These are phyloP conservation scores for Talaromyces sp. DNA, from an alignment of 2,329 filamentous ascomycete genomes.

Conservation along the genomic window DNA sequence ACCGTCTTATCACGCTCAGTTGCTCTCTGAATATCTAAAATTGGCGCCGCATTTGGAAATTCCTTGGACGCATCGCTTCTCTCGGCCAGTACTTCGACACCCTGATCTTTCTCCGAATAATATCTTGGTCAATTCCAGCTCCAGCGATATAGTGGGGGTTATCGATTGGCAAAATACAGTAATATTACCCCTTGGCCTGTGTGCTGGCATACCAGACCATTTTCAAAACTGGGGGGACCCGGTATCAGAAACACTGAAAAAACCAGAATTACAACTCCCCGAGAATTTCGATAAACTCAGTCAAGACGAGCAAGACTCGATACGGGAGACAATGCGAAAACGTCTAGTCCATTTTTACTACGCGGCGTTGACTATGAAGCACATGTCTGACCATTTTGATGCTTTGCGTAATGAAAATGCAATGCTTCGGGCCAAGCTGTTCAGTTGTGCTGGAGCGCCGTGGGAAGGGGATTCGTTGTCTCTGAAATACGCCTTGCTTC, in stretches of 20 bases:
- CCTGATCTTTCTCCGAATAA: conserved; percentile 27
- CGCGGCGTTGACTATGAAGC: conserved; percentile 20
- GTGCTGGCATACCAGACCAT: conserved; percentile 26
- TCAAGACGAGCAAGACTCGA: conserved; percentile 17
- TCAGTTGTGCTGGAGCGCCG: conserved; percentile 17
- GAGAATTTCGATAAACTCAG: conserved; percentile 19
- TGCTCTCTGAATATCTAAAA: conserved; percentile 13
- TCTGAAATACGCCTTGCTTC: conserved; percentile 20
- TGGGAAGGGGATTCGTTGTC: conserved; percentile 27
- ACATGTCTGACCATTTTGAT: conserved; percentile 21
- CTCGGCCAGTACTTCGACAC: conserved; percentile 21
- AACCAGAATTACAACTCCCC: conserved; percentile 18
- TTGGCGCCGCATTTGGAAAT: conserved; percentile 16
- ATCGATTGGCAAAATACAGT: conserved; percentile 29
- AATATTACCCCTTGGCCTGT: conserved; percentile 25
- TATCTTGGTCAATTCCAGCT: conserved; percentile 22
- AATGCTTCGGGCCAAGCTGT: conserved; percentile 23
- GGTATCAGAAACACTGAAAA: conserved; percentile 21
- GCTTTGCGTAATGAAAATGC: conserved; percentile 15
- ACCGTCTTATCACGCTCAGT: conserved; percentile 6
- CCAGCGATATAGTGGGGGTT: conserved; percentile 22
- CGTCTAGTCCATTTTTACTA: conserved; percentile 24
- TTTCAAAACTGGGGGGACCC: conserved; percentile 33
- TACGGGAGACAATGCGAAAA: conserved; percentile 19
- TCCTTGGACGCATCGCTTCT: conserved; percentile 11